A percentile compares a stretch with the other conserved stretches of the same genome.
Conservation (phyloP, 345 rosid species). For the Arabis hirsuta region DNA sequence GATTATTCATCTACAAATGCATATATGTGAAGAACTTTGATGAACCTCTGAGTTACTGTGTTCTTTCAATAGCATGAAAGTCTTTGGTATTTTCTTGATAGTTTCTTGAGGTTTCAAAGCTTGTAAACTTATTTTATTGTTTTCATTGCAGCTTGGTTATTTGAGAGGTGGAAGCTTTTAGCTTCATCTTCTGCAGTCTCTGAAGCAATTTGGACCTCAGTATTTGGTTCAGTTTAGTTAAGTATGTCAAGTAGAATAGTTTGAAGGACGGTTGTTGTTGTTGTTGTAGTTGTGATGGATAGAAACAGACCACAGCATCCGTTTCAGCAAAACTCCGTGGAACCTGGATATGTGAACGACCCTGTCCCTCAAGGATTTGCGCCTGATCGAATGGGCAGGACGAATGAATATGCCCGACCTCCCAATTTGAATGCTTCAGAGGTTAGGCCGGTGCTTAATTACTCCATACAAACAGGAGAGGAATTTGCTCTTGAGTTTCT, state of each 20-base stretch:
- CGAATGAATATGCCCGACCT: slow-evolving; percentile 46
- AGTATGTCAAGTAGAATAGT: slow-evolving; percentile 25
- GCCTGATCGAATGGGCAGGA: slow-evolving; percentile 40
- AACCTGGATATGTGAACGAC: slow-evolving; percentile 62
- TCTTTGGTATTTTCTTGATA: slow-evolving; percentile 20
- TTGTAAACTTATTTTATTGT: not conserved
- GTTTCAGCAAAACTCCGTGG: slow-evolving; percentile 49
- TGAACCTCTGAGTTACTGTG: slow-evolving; percentile 8
- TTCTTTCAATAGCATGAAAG: not conserved
- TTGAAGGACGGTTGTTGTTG: slow-evolving; percentile 28
- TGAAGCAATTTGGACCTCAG: slow-evolving; percentile 33
- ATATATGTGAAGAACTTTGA: slow-evolving; percentile 12
- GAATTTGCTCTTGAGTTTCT: slow-evolving; percentile 93
- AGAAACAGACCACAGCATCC: slow-evolving; percentile 52
- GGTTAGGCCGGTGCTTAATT: slow-evolving; percentile 74
- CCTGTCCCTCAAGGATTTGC: slow-evolving; percentile 55
- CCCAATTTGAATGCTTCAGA: slow-evolving; percentile 55
- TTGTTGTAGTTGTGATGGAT: slow-evolving; percentile 51
- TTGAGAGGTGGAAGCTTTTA: not conserved
- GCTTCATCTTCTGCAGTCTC: slow-evolving; percentile 22
- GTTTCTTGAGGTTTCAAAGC: slow-evolving; percentile 11
- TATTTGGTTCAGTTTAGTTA: not conserved
- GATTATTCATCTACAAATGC: slow-evolving; percentile 18
- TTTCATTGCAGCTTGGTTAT: slow-evolving; percentile 28
- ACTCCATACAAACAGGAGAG: slow-evolving; percentile 87